Base-by-base conservation (phyloP, 768 basidiomycete species). In the Suillus fuscotomentosus region DNA sequence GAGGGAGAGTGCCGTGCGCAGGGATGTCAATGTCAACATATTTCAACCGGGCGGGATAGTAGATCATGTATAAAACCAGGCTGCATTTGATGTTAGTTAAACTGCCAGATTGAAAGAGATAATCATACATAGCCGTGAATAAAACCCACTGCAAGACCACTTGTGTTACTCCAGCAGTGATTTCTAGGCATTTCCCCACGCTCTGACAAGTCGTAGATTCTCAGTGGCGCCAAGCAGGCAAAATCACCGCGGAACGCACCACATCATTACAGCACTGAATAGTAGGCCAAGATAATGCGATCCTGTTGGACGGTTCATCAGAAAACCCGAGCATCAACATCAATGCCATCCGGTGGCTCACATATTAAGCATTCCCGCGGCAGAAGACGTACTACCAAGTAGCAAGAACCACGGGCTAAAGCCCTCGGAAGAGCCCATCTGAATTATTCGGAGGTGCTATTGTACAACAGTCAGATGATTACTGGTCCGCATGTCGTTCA, bases 361-460 rank as follows among this genome's bases (percentile, higher is more conserved):
- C 88, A 97, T 87, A 73, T 97, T 97, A 57, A 96, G 79, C 84
- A 95, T 85, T 0, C 85, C 91, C 0, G 92, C 88, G 3, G 92
- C 90, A 14, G 88, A 86, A 17, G 91, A 92, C 0, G 91, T 93
- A 66, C 89, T 89, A 8, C 97, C 97, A 0, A 99, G 85, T 7
- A 98, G 80, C 41, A 99, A 79, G 71, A 92, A 99, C 85, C 91
- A 89, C 20, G 96, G 94, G 66, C 92, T 95, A 67, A 99, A 88
- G 0, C 97, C 97, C 68, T 96, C 89, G 0, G 91, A 94, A 0
- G 94, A 90, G 45, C 86, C 83, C 27, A 87, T 82, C 59, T 80
- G 73, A 70, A 97, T 90, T 68, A 97, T 97, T 8, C 94, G 84
- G 61, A 87, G 77, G 70, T 94, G 93, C 90, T 94, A 59, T 38